These are phyloP conservation scores for Neurospora pannonica DNA, from an alignment of 495 filamentous ascomycete genomes.

Conservation along the genomic window DNA sequence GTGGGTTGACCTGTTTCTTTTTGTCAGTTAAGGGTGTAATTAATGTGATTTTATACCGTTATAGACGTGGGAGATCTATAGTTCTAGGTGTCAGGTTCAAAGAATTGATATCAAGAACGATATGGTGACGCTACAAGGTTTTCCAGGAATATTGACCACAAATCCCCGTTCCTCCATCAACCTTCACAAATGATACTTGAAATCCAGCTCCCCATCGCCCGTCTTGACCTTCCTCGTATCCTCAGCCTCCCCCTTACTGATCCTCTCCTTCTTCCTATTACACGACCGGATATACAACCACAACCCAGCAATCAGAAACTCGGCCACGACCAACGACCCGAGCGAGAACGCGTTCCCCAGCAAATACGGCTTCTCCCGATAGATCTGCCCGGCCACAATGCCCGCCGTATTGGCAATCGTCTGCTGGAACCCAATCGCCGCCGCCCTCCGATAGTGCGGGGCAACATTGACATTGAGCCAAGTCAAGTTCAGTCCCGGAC, in stretches of 20 bases:
- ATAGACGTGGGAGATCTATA: background rate
- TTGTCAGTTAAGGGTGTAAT: too few species aligned
- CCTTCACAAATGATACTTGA: slow-evolving; percentile 38
- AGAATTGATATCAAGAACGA: background rate
- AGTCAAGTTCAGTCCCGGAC: slow-evolving; percentile 42
- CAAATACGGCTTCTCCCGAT: slow-evolving; percentile 40
- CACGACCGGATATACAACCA: slow-evolving; percentile 33
- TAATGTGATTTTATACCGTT: background rate
- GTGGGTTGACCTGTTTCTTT: too few species aligned
- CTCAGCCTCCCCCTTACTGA: slow-evolving; percentile 29
- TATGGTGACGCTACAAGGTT: background rate
- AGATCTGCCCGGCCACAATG: slow-evolving; percentile 45
- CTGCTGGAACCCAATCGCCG: slow-evolving; percentile 47
- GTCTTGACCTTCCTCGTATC: slow-evolving; percentile 35
- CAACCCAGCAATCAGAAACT: slow-evolving; percentile 26
- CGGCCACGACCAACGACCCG: slow-evolving; percentile 32
- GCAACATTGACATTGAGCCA: slow-evolving; percentile 52
- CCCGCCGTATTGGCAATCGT: slow-evolving; percentile 47
- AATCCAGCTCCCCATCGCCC: slow-evolving; percentile 40
- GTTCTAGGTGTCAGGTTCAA: background rate
- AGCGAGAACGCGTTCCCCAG: slow-evolving; percentile 41
- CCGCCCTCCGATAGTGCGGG: slow-evolving; percentile 46
- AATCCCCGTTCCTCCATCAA: too few species aligned
- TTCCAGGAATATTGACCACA: too few species aligned
- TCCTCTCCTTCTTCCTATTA: slow-evolving; percentile 34